These are phyloP conservation scores for Lasiodiplodia hormozganensis DNA, from an alignment of 2,329 filamentous ascomycete genomes.

Conservation along the genomic window DNA sequence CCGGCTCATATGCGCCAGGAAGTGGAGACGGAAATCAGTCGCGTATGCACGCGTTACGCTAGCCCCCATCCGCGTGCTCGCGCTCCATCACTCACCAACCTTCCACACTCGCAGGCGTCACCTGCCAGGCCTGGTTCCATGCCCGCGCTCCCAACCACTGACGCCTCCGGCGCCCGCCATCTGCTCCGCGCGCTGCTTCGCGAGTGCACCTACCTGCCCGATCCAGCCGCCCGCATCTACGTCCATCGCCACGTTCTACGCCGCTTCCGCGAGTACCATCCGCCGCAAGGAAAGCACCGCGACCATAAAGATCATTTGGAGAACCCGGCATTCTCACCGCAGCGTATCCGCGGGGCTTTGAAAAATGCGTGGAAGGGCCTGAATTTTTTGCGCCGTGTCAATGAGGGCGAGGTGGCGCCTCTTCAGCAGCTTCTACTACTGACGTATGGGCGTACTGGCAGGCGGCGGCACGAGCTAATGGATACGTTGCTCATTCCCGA, in stretches of 20 bases:
- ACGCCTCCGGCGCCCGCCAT: conserved; percentile 40
- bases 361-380: conserved; percentile 43
- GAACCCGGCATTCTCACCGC: conserved; percentile 19
- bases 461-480: conserved; percentile 58
- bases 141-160: neutral
- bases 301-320: neutral
- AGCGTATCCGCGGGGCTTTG: conserved; percentile 18
- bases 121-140: neutral
- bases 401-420: conserved; percentile 59
- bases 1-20: conserved; percentile 15
- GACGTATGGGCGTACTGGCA: conserved; percentile 65
- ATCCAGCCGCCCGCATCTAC: conserved; percentile 59
- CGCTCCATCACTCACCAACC: neutral
- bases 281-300: conserved; percentile 22
- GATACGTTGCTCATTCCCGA: conserved; percentile 23
- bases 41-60: conserved; percentile 25
- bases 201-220: conserved; percentile 67
- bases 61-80: conserved; percentile 18
- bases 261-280: conserved; percentile 56
- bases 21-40: conserved; percentile 24
- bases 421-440: conserved; percentile 60
- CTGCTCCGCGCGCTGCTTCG: conserved; percentile 64
- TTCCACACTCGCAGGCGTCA: neutral
- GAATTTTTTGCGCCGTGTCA: conserved; percentile 59
- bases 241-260: conserved; percentile 56